phyloP scores from a whole-genome alignment of 306 rosid species.

The cucumber (Cucumis sativus) region Cucumber_9930_V3 NC_026660.2:19409501-19410000 shows the following conservation, averaged over 20 bases:
- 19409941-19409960: neutral
- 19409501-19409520: constrained; percentile 55
- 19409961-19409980: neutral
- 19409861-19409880: constrained; percentile 47
- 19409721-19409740: constrained; percentile 52
- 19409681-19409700: neutral
- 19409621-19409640: too few relatives aligned
- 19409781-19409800: constrained; percentile 42
- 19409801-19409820: constrained; percentile 38
- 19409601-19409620: too few relatives aligned
- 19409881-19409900: neutral
- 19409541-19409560: constrained; percentile 31
- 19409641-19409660: too few relatives aligned
- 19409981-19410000: neutral
- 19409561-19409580: constrained; percentile 36
- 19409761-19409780: constrained; percentile 52
- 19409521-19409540: constrained; percentile 46
- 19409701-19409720: constrained; percentile 38
- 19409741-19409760: constrained; percentile 42
- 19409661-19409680: too few relatives aligned
- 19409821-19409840: constrained; percentile 31
- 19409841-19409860: constrained; percentile 42
- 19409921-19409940: neutral
- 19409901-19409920: neutral
- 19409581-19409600: constrained; percentile 21